Evolutionary conservation across 768 basidiomycete genomes (phyloP), one percentile per base, ranked within the genome.

Genomic region (Lentinula aciculospora): DNA sequence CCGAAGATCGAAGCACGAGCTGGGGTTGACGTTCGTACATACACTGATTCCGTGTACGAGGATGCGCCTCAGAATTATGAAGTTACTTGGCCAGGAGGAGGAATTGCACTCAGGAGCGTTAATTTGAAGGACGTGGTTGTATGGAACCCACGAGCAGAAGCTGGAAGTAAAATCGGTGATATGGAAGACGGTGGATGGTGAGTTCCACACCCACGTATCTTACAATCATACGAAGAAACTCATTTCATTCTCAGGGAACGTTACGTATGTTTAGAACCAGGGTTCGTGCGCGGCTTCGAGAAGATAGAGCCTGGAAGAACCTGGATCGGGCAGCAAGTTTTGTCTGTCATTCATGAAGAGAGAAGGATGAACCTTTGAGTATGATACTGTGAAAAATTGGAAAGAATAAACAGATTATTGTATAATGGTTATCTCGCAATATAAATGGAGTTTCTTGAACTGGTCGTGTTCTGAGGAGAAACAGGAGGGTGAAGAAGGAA

Each of bases 181-280:
- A 93, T 99, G 92, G 92, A 98, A 66, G 78, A 81, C 5, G 80
- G 81, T 0, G 96, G 95, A 68, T 95, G 92, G 92, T 94, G 67
- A 61, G 82, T 70, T 54, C 27, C 8, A 13, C 36, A 28, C 19
- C 21, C 10, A 9, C 9, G 19, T 23, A 25, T 53, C 25, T 42
- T 28, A 29, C 34, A 21, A 28, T 40, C 21, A 29, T 2, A 12
- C 53, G n/a, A 46, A 50, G 29, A 31, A 50, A 34, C 27, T 42
- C 46, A 21, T 28, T n/a, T 19, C 23, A 37, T 13, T 6, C 8
- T 1, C 58, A 89, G 92, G 93, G 85, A 92, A 59, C 79, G 71
- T 36, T 98, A 85, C 67, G 80, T 97, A 40, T 98, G 96, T 63
- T 84, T 97, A 56, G 96, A 98, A 71, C 95, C 96, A 13, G 94